Evolutionary conservation across 257 asterid species (phyloP).

Genomic region (Petrea volubilis): DNA sequence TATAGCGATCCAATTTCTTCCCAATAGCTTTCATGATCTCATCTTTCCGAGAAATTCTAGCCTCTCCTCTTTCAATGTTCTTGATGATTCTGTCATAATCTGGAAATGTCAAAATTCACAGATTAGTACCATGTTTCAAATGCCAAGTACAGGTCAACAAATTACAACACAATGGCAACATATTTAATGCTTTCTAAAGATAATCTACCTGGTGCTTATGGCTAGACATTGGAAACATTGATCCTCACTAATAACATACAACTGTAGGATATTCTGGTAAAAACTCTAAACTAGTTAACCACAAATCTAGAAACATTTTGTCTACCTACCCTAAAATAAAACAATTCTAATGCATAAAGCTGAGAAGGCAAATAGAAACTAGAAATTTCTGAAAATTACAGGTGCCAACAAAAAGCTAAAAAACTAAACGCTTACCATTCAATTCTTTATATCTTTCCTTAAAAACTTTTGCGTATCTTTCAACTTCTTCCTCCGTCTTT

Average conservation of each 20-base stretch:
- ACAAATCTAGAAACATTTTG: background rate
- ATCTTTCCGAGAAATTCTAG: constrained; percentile 91
- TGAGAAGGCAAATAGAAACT: background rate
- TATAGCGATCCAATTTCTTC: constrained; percentile 92
- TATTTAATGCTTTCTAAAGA: background rate
- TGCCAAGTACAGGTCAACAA: background rate
- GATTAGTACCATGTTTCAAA: constrained; percentile 13
- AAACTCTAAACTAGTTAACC: background rate
- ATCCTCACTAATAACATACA: background rate
- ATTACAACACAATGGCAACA: background rate
- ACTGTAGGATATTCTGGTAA: no score
- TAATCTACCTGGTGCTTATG: background rate
- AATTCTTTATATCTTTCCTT: constrained; percentile 94
- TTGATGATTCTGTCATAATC: constrained; percentile 95
- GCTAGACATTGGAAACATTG: background rate
- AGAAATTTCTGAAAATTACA: background rate
- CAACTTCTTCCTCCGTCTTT: constrained; percentile 90
- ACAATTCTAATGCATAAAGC: background rate
- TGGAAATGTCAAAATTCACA: constrained; percentile 37
- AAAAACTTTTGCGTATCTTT: constrained; percentile 84
- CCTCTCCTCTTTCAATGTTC: constrained; percentile 97
- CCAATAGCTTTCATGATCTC: constrained; percentile 99
- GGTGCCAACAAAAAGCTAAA: background rate
- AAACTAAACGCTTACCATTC: constrained; percentile 55
- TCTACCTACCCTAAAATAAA: background rate